These are phyloP conservation scores for Hydnomerulius pinastri DNA, from an alignment of 768 basidiomycete genomes.

Conservation along the genomic window DNA sequence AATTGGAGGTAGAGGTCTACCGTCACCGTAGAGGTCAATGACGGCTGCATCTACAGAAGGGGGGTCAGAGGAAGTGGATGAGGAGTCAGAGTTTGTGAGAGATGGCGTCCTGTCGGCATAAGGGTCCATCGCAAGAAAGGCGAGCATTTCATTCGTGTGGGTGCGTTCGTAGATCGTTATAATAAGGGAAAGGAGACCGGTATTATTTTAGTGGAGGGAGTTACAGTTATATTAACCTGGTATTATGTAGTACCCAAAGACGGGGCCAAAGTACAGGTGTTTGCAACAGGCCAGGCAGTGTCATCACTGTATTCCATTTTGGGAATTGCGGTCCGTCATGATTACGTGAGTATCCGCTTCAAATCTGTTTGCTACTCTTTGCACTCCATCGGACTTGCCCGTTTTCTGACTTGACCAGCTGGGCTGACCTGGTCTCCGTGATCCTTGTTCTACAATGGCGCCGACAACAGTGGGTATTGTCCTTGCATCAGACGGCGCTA, in stretches of 20 bases:
- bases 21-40: background rate
- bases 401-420: background rate
- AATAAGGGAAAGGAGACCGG: background rate
- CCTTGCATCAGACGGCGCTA: background rate
- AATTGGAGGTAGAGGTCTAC: slow-evolving; percentile 22
- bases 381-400: background rate
- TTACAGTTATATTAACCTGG: no score
- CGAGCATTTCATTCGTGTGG: no score
- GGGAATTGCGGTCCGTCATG: background rate
- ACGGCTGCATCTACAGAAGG: slow-evolving; percentile 7
- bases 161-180: no score
- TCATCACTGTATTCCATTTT: no score
- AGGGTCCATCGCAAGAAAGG: slow-evolving; percentile 26
- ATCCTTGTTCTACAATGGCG: slow-evolving; percentile 11
- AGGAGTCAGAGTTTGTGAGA: slow-evolving; percentile 28
- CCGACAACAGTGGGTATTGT: slow-evolving; percentile 2
- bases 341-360: background rate
- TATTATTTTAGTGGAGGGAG: background rate
- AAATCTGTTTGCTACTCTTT: slow-evolving; percentile 6
- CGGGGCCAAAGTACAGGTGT: no score
- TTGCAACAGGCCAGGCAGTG: no score
- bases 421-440: no score
- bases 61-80: slow-evolving; percentile 20
- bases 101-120: slow-evolving; percentile 28
- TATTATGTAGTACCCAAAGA: no score